A percentile compares a stretch with the other conserved stretches of the same genome.
These are phyloP conservation scores for Fusarium heterosporum DNA, from an alignment of 2,329 filamentous ascomycete genomes.

Conservation along the genomic window DNA sequence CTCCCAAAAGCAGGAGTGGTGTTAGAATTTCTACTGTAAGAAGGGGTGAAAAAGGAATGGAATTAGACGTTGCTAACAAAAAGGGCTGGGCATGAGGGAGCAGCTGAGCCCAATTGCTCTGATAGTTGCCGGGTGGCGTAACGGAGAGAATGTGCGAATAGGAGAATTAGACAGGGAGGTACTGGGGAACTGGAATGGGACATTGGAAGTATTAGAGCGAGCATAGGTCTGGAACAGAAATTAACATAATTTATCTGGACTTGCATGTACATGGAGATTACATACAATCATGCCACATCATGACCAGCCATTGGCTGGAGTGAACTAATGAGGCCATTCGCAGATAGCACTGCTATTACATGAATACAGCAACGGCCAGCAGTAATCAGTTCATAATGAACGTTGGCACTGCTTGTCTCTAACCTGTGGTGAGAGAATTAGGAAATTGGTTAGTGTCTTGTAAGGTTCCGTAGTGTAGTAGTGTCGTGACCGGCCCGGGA, in stretches of 20 bases:
- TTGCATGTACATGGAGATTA: not conserved
- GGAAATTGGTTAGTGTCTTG: conserved; percentile 2
- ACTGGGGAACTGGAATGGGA: conserved; percentile 21
- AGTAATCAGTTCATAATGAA: conserved; percentile 11
- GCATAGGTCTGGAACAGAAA: conserved; percentile 32
- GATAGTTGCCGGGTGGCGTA: conserved; percentile 4
- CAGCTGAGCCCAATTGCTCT: conserved; percentile 9
- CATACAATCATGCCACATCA: conserved; percentile 11
- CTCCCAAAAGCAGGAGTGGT: not conserved
- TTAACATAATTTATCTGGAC: conserved; percentile 12
- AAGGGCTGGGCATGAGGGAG: conserved; percentile 1
- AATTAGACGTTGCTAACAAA: conserved; percentile 20
- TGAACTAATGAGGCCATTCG: conserved; percentile 5
- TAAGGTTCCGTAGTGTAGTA: conserved; percentile 4
- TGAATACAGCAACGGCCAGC: not conserved
- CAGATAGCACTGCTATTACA: conserved; percentile 1
- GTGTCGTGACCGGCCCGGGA: conserved; percentile 12
- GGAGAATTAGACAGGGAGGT: conserved; percentile 33
- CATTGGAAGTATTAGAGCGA: conserved; percentile 42
- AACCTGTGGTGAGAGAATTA: not conserved
- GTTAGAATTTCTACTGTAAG: conserved; percentile 10
- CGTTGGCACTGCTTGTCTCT: not conserved
- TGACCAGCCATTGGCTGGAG: not conserved
- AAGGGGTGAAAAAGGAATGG: not conserved
- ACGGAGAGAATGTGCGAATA: conserved; percentile 11